Evolutionary conservation across 257 asterid genomes (phyloP).

Genomic region (Solanum neorickii): DNA sequence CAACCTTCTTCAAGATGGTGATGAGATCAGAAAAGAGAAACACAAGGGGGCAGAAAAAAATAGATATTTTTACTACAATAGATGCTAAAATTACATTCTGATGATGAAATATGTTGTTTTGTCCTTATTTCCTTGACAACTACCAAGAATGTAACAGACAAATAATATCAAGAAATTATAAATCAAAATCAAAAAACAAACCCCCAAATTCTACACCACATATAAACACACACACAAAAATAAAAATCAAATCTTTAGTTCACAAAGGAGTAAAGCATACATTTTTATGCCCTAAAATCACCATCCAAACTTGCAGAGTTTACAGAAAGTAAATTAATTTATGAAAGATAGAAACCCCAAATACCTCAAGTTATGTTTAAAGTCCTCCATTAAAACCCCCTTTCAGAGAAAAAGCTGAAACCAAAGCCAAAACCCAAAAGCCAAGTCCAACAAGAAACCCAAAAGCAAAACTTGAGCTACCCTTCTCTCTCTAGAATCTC

Average conservation of each 20-base stretch:
- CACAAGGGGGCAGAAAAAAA: background rate
- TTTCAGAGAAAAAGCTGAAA: slow-evolving; percentile 50
- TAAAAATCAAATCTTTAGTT: background rate
- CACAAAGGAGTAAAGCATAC: background rate
- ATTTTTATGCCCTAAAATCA: background rate
- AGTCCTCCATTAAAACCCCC: slow-evolving; percentile 23
- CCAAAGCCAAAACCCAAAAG: slow-evolving; percentile 1
- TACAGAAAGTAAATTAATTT: background rate
- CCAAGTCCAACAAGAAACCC: background rate
- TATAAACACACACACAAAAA: background rate
- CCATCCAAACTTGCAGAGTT: background rate
- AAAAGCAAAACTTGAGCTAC: background rate
- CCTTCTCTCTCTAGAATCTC: background rate
- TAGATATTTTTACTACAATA: background rate
- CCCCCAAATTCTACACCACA: background rate
- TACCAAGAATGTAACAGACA: background rate
- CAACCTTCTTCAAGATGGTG: background rate
- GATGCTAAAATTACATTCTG: background rate
- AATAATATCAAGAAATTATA: background rate
- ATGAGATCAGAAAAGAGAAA: background rate
- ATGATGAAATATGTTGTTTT: background rate
- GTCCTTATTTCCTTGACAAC: background rate
- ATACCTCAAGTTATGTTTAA: slow-evolving; percentile 29
- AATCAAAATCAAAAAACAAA: background rate
- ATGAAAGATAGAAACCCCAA: background rate